phyloP scores from a whole-genome alignment of 2,329 filamentous ascomycete genomes.

The Alternaria arborescens region DNA sequence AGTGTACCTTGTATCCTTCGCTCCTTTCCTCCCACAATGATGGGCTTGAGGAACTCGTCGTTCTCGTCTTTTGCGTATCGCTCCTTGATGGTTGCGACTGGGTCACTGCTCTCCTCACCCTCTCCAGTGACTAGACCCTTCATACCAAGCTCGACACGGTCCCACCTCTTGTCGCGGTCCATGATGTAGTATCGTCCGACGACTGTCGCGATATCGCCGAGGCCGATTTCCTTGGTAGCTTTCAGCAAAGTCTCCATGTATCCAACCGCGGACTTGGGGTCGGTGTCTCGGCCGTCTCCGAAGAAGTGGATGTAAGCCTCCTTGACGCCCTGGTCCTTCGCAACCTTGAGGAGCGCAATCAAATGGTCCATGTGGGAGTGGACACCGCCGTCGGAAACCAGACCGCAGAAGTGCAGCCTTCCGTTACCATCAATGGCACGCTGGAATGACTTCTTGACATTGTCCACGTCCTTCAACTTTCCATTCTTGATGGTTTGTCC shows the following conservation, averaged over 20 bases:
- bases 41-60: conserved; percentile 98
- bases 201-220: conserved; percentile 88
- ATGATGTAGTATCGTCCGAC: conserved; percentile 98
- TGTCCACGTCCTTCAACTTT: conserved; percentile 77
- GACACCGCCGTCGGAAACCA: conserved; percentile 95
- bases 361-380: conserved; percentile 97
- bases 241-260: conserved; percentile 89
- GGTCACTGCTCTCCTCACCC: conserved; percentile 85
- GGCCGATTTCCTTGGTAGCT: conserved; percentile 81
- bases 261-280: conserved; percentile 88
- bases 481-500: conserved; percentile 89
- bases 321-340: conserved; percentile 86
- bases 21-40: conserved; percentile 89
- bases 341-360: conserved; percentile 84
- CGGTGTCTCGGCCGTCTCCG: conserved; percentile 95
- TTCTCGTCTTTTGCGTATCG: conserved; percentile 88
- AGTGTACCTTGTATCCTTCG: conserved; percentile 78
- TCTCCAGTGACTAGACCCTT: conserved; percentile 87
- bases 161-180: conserved; percentile 99
- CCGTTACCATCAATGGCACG: conserved; percentile 87
- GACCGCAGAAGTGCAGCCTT: conserved; percentile 87
- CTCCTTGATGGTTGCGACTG: conserved; percentile 84
- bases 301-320: conserved; percentile 99
- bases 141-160: conserved; percentile 87
- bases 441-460: conserved; percentile 80